Evolutionary conservation across 768 basidiomycete species (phyloP), one percentile per base, ranked within the genome.

Genomic region (Rhizopogon vulgaris): DNA sequence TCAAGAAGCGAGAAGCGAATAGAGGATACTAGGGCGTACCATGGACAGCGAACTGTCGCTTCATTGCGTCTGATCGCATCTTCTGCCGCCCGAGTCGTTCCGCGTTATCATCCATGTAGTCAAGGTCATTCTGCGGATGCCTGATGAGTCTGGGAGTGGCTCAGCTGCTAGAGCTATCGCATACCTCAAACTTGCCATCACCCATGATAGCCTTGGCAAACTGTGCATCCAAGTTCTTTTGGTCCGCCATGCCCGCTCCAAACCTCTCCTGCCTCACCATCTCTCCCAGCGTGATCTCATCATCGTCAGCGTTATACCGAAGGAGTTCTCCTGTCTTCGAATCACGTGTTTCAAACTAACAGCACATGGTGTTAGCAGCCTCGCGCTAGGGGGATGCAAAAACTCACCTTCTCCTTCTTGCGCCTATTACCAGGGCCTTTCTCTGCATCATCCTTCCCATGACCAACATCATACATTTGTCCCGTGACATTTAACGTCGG

Each of bases 71-170:
- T 4, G 86, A 84, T 48, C 94, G 88, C 90, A 97, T 94, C 71
- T 95, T 98, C 68, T 92, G 85, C 51, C 94, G 76, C 37, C 90
- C 91, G 0, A 98, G 77, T 58, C 84, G 86, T 61, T 95, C 95
- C 0, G 93, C 94, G 64, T 97, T 95, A 57, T 98, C 96, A 58
- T 99, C 96, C 56, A 96, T 86, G 59, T 98, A 98, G 41, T 97
- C 96, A 30, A 94, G 72, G 60, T 94, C 82, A 57, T 87, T 86
- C 87, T 93, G 51, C 9, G 38, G 51, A 38, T 12, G 49, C 14
- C 51, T 28, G 17, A 49, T 54, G 25, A 38, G 18, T 22, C 18
- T 46, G 11, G 9, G 25, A 42, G 27, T 38, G 2, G 4, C 12
- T 15, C 18, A 17, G 22, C 12, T 38, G 36, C 6, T 34, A 41